A percentile compares a stretch with the other conserved stretches of the same genome.
Conservation (phyloP, 2,329 filamentous ascomycete species). For the Calonectria pseudoreteaudii region DNA sequence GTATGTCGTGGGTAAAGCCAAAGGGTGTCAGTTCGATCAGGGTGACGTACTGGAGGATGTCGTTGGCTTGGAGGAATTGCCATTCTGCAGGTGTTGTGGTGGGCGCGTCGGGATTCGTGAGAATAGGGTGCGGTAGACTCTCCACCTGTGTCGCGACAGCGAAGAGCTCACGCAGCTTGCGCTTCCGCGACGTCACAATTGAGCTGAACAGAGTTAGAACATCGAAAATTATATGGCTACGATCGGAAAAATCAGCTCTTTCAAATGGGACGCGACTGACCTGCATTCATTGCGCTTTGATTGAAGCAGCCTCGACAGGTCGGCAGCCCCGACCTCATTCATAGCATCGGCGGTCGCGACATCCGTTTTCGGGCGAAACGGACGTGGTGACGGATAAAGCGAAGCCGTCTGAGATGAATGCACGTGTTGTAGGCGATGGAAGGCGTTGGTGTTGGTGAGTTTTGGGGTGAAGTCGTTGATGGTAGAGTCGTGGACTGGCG, state of each 20-base stretch:
- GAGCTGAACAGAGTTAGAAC: constrained; percentile 65
- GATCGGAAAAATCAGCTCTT: constrained; percentile 64
- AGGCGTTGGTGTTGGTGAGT: constrained; percentile 48
- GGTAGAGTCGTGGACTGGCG: constrained; percentile 44
- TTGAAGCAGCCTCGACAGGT: constrained; percentile 75
- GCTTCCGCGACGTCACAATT: constrained; percentile 87
- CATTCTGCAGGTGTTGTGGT: constrained; percentile 63
- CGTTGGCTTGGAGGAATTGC: constrained; percentile 67
- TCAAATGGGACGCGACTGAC: constrained; percentile 60
- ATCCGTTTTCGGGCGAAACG: constrained; percentile 76
- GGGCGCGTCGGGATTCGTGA: constrained; percentile 68
- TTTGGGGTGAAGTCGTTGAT: constrained; percentile 44
- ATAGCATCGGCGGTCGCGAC: constrained; percentile 76
- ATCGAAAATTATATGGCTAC: constrained; percentile 56
- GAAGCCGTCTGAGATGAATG: constrained; percentile 45
- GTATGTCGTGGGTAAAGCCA: constrained; percentile 29
- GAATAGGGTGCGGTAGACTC: constrained; percentile 69
- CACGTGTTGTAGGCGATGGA: constrained; percentile 46
- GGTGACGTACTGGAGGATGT: constrained; percentile 69
- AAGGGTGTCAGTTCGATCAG: constrained; percentile 31
- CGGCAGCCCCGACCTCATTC: constrained; percentile 76
- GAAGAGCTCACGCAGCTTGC: constrained; percentile 90
- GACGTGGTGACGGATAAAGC: constrained; percentile 53
- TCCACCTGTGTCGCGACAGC: constrained; percentile 78
- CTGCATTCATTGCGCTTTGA: constrained; percentile 72